Conservation (phyloP, 306 rosid species). For the Quercus dentata region DNA sequence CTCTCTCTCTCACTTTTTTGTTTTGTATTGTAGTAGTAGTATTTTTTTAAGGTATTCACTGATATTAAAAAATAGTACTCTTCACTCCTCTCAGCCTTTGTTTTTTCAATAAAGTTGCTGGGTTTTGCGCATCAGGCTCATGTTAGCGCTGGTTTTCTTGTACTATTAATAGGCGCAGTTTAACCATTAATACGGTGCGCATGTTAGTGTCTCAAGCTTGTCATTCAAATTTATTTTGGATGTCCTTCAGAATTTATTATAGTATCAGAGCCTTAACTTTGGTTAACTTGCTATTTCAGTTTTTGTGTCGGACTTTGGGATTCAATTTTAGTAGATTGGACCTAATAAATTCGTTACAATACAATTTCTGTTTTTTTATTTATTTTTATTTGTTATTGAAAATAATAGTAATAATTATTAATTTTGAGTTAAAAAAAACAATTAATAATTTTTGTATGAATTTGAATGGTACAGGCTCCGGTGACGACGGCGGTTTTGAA, state of each 20-base stretch:
- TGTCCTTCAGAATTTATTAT: background rate
- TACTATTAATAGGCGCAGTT: background rate
- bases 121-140: background rate
- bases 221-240: background rate
- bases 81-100: background rate
- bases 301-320: background rate
- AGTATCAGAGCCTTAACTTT: background rate
- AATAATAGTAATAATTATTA: background rate
- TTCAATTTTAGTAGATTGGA: too few species aligned
- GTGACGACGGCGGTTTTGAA: constrained; percentile 62
- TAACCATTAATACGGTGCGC: background rate
- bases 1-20: background rate
- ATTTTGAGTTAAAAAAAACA: background rate
- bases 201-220: background rate
- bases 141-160: background rate
- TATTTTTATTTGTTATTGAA: background rate
- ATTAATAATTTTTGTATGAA: background rate
- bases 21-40: background rate
- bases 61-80: too few species aligned
- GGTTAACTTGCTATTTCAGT: background rate
- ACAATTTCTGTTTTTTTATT: background rate
- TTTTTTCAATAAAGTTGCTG: background rate
- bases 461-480: constrained; percentile 35
- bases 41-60: too few species aligned
- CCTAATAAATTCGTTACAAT: too few species aligned